Base-by-base conservation (phyloP, 257 asterid species). In the Oldenlandia corymbosa region DNA sequence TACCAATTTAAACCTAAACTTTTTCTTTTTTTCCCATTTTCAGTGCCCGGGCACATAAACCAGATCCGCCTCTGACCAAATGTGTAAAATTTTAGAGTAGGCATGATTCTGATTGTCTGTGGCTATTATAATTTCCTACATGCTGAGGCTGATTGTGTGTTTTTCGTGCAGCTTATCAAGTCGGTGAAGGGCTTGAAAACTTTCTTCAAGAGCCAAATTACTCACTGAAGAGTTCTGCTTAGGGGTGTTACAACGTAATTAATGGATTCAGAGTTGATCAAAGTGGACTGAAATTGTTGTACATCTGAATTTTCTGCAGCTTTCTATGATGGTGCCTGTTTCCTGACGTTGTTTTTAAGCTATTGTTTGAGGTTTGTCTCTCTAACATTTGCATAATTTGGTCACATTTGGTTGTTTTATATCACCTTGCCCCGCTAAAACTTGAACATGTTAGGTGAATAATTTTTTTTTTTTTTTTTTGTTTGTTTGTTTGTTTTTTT, bases 321-420 rank as follows among this genome's bases (percentile, higher is more conserved):
- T 53, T 41, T 23, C 10, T 17, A 21, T 26, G 49, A 41, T 65
- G 68, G 5, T 58, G 17, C 7, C 28, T 39, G 18, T 10, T 0
- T 65, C 24, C 62, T 53, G 49, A 53, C 59, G 5, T 10, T 26
- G 24, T 56, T 52, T 31, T 26, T 27, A 4, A 1, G 27, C 41
- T 49, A 65, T 37, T 7, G 2, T 53, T 14, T n/a, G n/a, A 17
- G 45, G 70, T 65, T 39, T 41, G 70, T 53, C 36, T 24, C 43
- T 65, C 36, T 41, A 26, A 54, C 17, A 53, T 24, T 65, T 52
- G 5, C 39, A 34, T 30, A 36, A 47, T n/a, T 47, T 37, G 6
- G 1, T 16, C 30, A 12, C 42, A 26, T 20, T 49, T 34, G 21
- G 18, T 36, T 60, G 30, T 23, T 9, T 23, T 3, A 9, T 49